Percentiles rank a stretch among this genome's conserved stretches.
phyloP scores from a whole-genome alignment of 805 yeast species.

The Kazachstania viticola region DNA sequence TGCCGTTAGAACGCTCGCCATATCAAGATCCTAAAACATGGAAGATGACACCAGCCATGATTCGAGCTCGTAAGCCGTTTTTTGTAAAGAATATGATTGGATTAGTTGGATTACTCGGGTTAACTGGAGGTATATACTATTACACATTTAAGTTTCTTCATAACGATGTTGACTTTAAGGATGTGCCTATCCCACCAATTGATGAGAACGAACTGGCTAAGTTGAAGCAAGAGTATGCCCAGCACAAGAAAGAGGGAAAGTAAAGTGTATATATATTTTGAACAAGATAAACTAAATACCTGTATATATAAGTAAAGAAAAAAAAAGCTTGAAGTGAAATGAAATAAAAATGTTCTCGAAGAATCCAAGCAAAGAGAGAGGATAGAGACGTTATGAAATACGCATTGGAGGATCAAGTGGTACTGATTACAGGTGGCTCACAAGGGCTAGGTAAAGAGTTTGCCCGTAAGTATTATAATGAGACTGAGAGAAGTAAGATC shows the following conservation, averaged over 20 bases:
- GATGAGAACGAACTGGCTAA: constrained; percentile 62
- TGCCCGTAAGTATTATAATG: constrained; percentile 42
- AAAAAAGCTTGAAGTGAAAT: no score
- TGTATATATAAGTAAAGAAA: neutral
- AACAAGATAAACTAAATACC: neutral
- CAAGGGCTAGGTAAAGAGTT: constrained; percentile 86
- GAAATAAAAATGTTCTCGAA: no score
- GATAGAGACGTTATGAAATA: constrained; percentile 8
- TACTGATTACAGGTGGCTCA: constrained; percentile 83
- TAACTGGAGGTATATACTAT: constrained; percentile 55
- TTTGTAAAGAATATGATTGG: constrained; percentile 65
- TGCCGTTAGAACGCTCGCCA: constrained; percentile 29
- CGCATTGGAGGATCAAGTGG: constrained; percentile 37
- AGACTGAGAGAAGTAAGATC: constrained; percentile 45
- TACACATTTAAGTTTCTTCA: constrained; percentile 56
- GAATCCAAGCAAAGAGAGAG: neutral
- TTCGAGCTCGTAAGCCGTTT: constrained; percentile 81
- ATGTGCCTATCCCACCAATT: constrained; percentile 90
- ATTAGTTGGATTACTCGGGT: constrained; percentile 45
- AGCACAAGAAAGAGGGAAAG: constrained; percentile 1
- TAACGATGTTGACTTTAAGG: constrained; percentile 67
- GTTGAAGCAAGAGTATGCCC: constrained; percentile 66
- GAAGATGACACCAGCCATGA: constrained; percentile 88
- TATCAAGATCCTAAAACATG: constrained; percentile 58
- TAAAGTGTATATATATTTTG: neutral